Base-by-base conservation (phyloP, 345 rosid species). In the Populus tremula region DNA sequence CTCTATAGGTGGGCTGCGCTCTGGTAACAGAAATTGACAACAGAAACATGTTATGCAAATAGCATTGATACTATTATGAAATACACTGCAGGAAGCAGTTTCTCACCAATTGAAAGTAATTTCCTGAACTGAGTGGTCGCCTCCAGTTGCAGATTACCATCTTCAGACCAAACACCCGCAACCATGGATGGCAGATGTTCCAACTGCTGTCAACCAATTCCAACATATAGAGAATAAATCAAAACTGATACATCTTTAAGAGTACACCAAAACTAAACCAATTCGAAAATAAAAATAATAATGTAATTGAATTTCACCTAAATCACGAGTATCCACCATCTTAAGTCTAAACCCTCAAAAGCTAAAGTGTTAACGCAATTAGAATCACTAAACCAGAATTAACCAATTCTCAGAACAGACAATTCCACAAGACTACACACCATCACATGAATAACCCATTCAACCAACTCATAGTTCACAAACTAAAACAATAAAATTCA, bases 1-100 rank as follows among this genome's bases (percentile, higher is more conserved):
- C 39, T 91, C 96, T 38, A 93, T 93, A 16, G 97, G 96, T 20
- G 97, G 97, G 82, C 92, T 86, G 47, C 94, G 96, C 76, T 93
- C 97, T 93, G 77, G 31, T 25, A 79, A 49, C 10, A 41, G 23
- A 41, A 33, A 78, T 41, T 62, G 7, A 61, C 18, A 41, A 8
- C 23, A 21, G 12, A 69, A 71, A 73, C 25, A 73, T 36, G 9
- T 16, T 29, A 56, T 11, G 49, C 16, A 74, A 67, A 35, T 20
- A n/a, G 62, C 61, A 53, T 21, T 20, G 35, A 33, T 18, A 27
- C 38, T 5, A 67, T 5, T 35, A 14, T 8, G 9, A 47, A 25
- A 41, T 10, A 39, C 17, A 35, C 13, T 18, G 43, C 3, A 36
- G 50, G 31, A n/a, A 75, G 8, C 31, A 63, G 53, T 47, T 61